phyloP scores from a whole-genome alignment of 2,329 filamentous ascomycete genomes.

The Aphanoascus verrucosus region DNA sequence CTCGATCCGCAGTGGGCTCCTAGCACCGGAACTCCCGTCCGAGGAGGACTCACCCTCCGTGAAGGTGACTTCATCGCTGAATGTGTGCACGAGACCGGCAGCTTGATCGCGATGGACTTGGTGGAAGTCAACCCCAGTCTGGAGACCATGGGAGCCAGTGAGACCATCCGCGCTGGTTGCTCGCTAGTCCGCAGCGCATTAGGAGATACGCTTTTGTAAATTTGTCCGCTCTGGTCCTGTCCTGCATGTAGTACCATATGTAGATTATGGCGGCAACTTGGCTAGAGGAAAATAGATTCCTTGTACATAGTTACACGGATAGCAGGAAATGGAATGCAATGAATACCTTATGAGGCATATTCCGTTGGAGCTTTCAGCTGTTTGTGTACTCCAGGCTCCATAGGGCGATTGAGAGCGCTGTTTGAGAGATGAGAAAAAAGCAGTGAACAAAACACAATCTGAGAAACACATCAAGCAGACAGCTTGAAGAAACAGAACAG shows the following conservation, averaged over 20 bases:
- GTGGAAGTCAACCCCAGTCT: constrained; percentile 72
- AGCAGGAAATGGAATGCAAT: neutral
- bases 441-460: no score
- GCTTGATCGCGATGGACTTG: constrained; percentile 66
- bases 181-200: constrained; percentile 84
- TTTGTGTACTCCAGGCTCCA: no score
- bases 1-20: constrained; percentile 94
- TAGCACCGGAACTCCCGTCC: constrained; percentile 86
- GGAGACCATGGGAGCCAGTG: constrained; percentile 58
- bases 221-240: neutral
- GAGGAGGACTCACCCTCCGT: constrained; percentile 81
- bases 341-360: neutral
- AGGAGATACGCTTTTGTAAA: constrained; percentile 76
- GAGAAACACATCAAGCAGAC: no score
- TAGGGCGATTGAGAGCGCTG: no score
- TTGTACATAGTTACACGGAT: neutral
- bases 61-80: constrained; percentile 97
- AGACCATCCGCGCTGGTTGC: constrained; percentile 84
- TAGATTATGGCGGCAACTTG: constrained; percentile 4
- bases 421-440: no score
- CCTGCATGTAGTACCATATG: constrained; percentile 5
- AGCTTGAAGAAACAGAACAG: no score
- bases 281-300: neutral
- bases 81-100: constrained; percentile 68
- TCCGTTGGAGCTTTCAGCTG: no score